Base-by-base conservation (phyloP, 1,284 basidiomycete species). In the Earliella scabrosa region DNA sequence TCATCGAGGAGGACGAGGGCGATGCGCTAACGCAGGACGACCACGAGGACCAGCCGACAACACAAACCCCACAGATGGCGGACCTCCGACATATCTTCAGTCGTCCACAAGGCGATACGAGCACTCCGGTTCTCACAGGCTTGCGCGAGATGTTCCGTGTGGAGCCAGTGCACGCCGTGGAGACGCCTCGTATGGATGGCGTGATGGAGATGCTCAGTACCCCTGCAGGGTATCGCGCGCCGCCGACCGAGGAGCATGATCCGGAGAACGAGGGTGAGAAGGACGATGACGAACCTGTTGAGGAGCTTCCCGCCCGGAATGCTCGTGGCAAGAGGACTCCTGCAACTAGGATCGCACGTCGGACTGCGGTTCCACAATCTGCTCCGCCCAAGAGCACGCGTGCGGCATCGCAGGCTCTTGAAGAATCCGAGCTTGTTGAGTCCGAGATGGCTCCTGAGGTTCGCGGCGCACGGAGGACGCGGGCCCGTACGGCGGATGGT, bases 111-210 rank as follows among this genome's bases (percentile, higher is more conserved):
- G 56, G 41, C 7, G 48, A 67, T 58, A 29, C 66, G 67, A 46
- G 70, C 6, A 76, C 73, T 0, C 72, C 75, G 4, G 61, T 65
- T 1, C 63, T 75, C 31, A 57, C 60, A 10, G 74, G 74, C 20
- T 58, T 77, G 39, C 66, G 71, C n/a, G 63, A 70, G 29, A 65
- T 77, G 56, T 76, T 75, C 69, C 54, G 63, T 7, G 45, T 46
- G 8, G 61, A 57, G 40, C 51, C 35, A 7, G 47, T 48, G 26
- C 47, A 39, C 6, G 53, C 45, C 9, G 20, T 48, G n/a, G 56
- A 66, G 40, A 77, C 75, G 1, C 75, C 76, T 45, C 59, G 61
- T 18, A 63, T 77, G 67, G 69, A 72, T 21, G 75, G 75, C 16
- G 57, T 76, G 45, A 65, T 66, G n/a, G 71, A 74, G 54, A 73